Base-by-base conservation (phyloP, 257 asterid species). In the Plantago major region DNA sequence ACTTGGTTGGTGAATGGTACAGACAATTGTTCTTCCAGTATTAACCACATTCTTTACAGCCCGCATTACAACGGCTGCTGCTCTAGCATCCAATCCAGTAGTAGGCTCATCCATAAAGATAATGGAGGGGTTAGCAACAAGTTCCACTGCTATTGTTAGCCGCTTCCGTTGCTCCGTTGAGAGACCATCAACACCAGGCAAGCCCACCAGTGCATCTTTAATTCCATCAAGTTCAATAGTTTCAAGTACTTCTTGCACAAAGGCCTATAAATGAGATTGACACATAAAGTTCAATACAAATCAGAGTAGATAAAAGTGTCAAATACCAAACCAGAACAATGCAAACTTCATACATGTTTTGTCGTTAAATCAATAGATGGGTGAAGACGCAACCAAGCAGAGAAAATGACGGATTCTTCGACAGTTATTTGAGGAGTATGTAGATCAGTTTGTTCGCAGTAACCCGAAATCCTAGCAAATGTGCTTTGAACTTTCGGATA, bases 301-400 rank as follows among this genome's bases (percentile, higher is more conserved):
- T 2, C 37, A 57, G 38, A 8, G 52, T 10, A 28, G 33, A 30
- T 63, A 47, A 22, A 19, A 7, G 16, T 64, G 33, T 44, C 42
- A 56, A 74, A 58, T 8, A 48, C 42, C 22, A 26, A 52, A 62
- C n/a, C 28, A 50, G 63, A 48, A 65, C 43, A 14, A 58, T 15
- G 46, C 16, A 43, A 22, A 14, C 9, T 11, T 11, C 76, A 1
- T 82, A 79, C 88, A 42, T 59, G 64, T 79, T 79, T 82, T 37
- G 79, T 74, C 48, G 71, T 62, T 33, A 65, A 42, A 54, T 79
- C 79, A 33, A 76, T 69, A n/a, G 67, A 63, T 1, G 81, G 74
- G 57, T 67, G 73, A 37, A 82, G 81, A 42, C 83, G 79, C 26
- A 82, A 65, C 88, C 88, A 79, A 56, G 88, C 88, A 12, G 88